These are phyloP conservation scores for Yarrowia hollandica DNA, from an alignment of 805 yeast genomes.

Conservation along the genomic window DNA sequence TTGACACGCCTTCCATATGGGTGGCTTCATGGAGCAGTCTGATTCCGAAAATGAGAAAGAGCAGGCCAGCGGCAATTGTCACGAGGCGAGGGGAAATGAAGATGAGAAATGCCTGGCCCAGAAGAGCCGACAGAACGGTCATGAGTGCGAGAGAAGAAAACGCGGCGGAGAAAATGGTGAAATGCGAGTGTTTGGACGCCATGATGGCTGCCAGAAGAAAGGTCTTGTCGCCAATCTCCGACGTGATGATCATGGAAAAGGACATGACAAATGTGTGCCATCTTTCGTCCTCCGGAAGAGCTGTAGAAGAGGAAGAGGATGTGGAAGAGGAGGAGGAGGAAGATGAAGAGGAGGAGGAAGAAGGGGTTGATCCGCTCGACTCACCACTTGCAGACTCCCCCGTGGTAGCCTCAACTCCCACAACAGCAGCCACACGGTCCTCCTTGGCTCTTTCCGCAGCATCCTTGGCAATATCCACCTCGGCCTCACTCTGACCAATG, in stretches of 20 bases:
- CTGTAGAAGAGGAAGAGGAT: neutral
- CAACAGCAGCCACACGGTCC: constrained; percentile 26
- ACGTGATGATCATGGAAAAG: constrained; percentile 85
- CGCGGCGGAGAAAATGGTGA: constrained; percentile 85
- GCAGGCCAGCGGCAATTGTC: constrained; percentile 73
- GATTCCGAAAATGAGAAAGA: constrained; percentile 81
- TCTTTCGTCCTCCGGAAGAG: constrained; percentile 12
- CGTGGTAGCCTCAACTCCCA: constrained; percentile 8
- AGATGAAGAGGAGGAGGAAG: neutral
- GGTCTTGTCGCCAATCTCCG: constrained; percentile 97
- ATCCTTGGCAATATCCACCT: constrained; percentile 35
- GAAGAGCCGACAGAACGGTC: constrained; percentile 87
- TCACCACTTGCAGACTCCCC: too few relatives aligned
- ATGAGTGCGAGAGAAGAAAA: constrained; percentile 80
- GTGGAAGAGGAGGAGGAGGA: neutral
- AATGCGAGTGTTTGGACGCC: constrained; percentile 92
- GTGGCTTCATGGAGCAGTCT: constrained; percentile 78
- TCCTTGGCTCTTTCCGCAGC: constrained; percentile 31
- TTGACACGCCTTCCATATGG: constrained; percentile 76
- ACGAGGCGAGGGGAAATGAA: constrained; percentile 78
- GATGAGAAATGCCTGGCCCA: constrained; percentile 89
- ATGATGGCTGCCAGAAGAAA: constrained; percentile 93
- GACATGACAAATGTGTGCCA: constrained; percentile 70
- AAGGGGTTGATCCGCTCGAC: too few relatives aligned
- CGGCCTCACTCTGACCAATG: constrained; percentile 25